Evolutionary conservation across 371 early-diverging fungal genomes (phyloP).

Genomic region (Chytridiales sp.): DNA sequence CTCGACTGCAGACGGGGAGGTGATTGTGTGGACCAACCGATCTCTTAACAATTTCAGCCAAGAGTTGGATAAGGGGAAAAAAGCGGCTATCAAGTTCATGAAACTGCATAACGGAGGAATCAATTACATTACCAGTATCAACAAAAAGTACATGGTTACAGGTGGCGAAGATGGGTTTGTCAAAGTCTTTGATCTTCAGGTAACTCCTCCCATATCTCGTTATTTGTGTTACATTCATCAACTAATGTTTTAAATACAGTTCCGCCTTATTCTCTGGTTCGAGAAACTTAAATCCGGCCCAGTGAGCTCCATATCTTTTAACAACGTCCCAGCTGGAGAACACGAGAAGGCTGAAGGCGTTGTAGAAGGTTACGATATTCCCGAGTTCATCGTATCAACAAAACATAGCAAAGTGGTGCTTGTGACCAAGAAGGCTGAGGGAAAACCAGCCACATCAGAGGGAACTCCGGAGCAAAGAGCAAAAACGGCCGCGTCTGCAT

Average conservation of each 20-base stretch:
- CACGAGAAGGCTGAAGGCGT: conserved; percentile 24
- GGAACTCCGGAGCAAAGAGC: not conserved
- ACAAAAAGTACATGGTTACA: conserved; percentile 40
- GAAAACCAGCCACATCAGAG: not conserved
- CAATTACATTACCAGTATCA: conserved; percentile 28
- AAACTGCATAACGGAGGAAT: conserved; percentile 40
- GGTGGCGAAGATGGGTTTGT: conserved; percentile 49
- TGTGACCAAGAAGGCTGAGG: conserved; percentile 7
- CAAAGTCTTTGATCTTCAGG: conserved; percentile 49
- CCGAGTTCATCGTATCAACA: conserved; percentile 43
- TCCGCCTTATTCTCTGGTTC: conserved; percentile 47
- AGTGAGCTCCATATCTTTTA: conserved; percentile 36
- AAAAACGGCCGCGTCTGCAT: not conserved
- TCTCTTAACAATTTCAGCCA: conserved; percentile 41
- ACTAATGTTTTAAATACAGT: conserved; percentile 22
- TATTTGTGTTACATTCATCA: not conserved
- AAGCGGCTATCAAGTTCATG: conserved; percentile 45
- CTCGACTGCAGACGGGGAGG: conserved; percentile 45
- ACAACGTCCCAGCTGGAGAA: conserved; percentile 10
- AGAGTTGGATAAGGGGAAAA: conserved; percentile 40
- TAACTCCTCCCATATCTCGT: conserved; percentile 1
- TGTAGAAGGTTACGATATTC: conserved; percentile 32
- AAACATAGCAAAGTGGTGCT: conserved; percentile 31
- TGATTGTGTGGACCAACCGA: conserved; percentile 42
- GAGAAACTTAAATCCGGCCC: conserved; percentile 45